Evolutionary conservation across 495 filamentous ascomycete species (phyloP), one percentile per base, ranked within the genome.

Genomic region (Penicillium psychrofluorescens): DNA sequence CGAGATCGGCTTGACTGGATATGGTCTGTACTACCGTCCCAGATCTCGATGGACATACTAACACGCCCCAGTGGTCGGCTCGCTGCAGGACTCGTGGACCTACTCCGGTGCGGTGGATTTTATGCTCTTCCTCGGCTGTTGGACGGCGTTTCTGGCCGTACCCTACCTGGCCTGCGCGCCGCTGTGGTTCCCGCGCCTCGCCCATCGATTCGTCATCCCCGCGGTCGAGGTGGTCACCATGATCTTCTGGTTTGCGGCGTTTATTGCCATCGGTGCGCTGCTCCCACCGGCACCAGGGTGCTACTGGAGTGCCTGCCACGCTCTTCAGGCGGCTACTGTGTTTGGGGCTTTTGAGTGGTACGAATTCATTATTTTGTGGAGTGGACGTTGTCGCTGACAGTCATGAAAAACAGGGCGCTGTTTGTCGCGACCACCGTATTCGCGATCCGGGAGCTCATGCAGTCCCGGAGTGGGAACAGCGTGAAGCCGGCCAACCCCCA

Each of bases 1-100:
- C 52, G 74, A 85, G 45, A 72, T 95, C 16, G 85, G 81, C 29
- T 48, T 91, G 22, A 82, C 78, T 14, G 79, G 76, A 40, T 90
- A 90, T 53, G 66, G 87, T 90, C 64, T 6, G 71, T 73, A 13
- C 1, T 12, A 5, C 36, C 29, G 10, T 11, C 46, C 32, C 32
- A 22, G 4, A 22, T 22, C 22, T 22, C 22, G 2, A 34, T 34
- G 32, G 32, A 3, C 32, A 34, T 34, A 33, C 49, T 48, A 30
- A 43, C 36, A 27, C 9, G 0, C 9, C 11, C 28, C 29, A 59
- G 56, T 56, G 38, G 50, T 59, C 16, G 56, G 42, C 9, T 50
- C 51, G 5, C 55, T 63, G 35, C 63, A 64, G 45, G 51, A 62
- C 39, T 11, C 40, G 11, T 65, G 54, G 48, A 49, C 57, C 13